Percentiles rank a stretch among this genome's conserved stretches.
These are phyloP conservation scores for Sporisorium scitamineum DNA, from an alignment of 1,284 basidiomycete species.

Conservation along the genomic window DNA sequence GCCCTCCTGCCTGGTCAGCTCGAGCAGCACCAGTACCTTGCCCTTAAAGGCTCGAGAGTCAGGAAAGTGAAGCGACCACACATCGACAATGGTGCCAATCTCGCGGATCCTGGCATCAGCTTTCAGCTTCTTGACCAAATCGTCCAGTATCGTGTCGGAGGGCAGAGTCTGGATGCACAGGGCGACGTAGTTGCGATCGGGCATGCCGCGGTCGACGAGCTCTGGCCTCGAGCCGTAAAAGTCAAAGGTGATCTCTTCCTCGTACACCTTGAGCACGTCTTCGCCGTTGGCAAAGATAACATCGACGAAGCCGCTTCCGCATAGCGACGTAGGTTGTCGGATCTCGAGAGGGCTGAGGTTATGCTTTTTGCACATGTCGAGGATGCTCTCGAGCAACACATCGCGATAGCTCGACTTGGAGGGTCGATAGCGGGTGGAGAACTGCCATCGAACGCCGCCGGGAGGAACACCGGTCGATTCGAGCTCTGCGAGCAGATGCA, in stretches of 20 bases:
- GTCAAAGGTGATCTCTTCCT: conserved; percentile 25
- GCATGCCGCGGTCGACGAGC: conserved; percentile 17
- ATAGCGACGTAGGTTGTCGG: conserved; percentile 2
- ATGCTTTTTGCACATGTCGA: conserved; percentile 33
- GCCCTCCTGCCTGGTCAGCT: conserved; percentile 13
- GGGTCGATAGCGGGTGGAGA: conserved; percentile 21
- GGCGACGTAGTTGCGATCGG: conserved; percentile 18
- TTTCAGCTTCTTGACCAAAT: conserved; percentile 1
- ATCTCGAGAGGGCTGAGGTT: conserved; percentile 32
- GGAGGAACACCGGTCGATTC: conserved; percentile 22
- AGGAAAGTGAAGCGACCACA: conserved; percentile 25
- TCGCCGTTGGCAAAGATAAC: conserved; percentile 27
- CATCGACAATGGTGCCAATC: conserved; percentile 24
- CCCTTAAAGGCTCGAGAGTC: conserved; percentile 19
- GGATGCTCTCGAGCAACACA: conserved; percentile 34
- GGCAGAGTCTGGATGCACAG: conserved; percentile 40
- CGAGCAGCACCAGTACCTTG: conserved; percentile 32
- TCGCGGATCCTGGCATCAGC: conserved; percentile 4
- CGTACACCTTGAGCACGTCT: conserved; percentile 33
- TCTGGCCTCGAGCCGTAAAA: conserved; percentile 36
- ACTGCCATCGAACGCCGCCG: conserved; percentile 36
- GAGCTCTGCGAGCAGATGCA: conserved; percentile 21
- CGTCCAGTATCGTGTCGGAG: background rate
- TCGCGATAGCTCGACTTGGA: conserved; percentile 27
- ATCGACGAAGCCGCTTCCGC: conserved; percentile 20